Conservation (phyloP, 192 early-diverging fungal species). For the Oehlia diaphana region DNA sequence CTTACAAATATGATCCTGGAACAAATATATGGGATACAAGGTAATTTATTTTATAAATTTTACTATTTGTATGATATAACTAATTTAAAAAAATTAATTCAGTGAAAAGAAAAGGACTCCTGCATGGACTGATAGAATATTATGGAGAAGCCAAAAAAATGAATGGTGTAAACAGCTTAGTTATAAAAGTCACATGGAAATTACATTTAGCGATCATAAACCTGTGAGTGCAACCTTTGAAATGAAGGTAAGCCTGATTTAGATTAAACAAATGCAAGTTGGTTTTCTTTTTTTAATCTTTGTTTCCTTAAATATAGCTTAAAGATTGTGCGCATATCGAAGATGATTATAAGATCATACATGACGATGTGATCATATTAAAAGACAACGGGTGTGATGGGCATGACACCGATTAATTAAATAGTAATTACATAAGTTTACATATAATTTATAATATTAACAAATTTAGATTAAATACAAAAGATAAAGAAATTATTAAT, state of each 20-base stretch:
- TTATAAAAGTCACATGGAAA: constrained; percentile 63
- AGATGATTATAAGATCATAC: not conserved
- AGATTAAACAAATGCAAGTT: no score
- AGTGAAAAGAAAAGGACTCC: constrained; percentile 80
- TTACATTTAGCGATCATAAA: constrained; percentile 86
- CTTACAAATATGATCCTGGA: constrained; percentile 92
- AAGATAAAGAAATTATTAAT: no score
- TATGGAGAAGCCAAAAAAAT: constrained; percentile 73
- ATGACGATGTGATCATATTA: not conserved
- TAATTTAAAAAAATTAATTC: not conserved
- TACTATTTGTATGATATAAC: no score
- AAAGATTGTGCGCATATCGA: not conserved
- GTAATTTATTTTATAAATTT: constrained; percentile 34
- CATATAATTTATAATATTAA: not conserved
- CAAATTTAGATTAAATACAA: no score
- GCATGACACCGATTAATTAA: not conserved
- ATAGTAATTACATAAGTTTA: not conserved
- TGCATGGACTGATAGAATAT: constrained; percentile 92
- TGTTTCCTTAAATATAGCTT: not conserved
- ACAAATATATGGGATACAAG: constrained; percentile 79
- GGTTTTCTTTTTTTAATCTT: not conserved
- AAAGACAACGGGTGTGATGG: not conserved
- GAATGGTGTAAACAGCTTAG: constrained; percentile 49
- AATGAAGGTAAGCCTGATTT: constrained; percentile 45
- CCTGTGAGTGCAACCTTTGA: constrained; percentile 77